Evolutionary conservation across 1,284 basidiomycete species (phyloP).

Genomic region (Trametes hirsuta): DNA sequence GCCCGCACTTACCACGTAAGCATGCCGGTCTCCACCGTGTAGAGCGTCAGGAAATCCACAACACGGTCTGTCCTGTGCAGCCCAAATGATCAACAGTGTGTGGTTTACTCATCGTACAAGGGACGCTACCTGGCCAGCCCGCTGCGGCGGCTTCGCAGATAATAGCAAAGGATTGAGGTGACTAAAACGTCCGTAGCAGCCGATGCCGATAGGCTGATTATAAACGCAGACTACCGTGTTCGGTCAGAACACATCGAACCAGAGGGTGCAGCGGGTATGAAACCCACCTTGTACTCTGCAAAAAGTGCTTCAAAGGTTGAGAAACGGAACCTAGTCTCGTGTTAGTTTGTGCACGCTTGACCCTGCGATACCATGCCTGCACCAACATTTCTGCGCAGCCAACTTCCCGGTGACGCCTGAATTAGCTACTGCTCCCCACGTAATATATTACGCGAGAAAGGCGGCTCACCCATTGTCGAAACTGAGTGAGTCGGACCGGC

Average conservation of each 20-base stretch:
- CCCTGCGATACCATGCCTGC: too few relatives aligned
- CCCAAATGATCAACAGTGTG: background rate
- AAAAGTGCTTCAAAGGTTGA: too few relatives aligned
- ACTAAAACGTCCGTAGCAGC: constrained; percentile 8
- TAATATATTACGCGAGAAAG: too few relatives aligned
- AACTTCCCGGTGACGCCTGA: too few relatives aligned
- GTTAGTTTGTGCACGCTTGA: too few relatives aligned
- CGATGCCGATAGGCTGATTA: constrained; percentile 6
- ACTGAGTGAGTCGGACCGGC: background rate
- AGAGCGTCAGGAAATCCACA: constrained; percentile 10
- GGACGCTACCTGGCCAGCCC: constrained; percentile 6
- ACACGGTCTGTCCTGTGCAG: constrained; percentile 10
- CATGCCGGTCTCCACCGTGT: constrained; percentile 18
- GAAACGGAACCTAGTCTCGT: too few relatives aligned
- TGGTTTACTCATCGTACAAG: background rate
- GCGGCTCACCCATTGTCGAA: background rate
- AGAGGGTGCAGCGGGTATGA: background rate
- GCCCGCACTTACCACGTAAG: constrained; percentile 4
- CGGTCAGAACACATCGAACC: too few relatives aligned
- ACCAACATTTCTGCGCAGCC: too few relatives aligned
- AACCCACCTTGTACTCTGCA: too few relatives aligned
- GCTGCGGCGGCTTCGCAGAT: constrained; percentile 9
- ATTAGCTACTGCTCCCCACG: too few relatives aligned
- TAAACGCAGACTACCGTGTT: background rate
- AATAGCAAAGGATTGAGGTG: constrained; percentile 13